Conservation (phyloP, 495 filamentous ascomycete genomes). For the Hypomontagnella submonticulosa region DNA sequence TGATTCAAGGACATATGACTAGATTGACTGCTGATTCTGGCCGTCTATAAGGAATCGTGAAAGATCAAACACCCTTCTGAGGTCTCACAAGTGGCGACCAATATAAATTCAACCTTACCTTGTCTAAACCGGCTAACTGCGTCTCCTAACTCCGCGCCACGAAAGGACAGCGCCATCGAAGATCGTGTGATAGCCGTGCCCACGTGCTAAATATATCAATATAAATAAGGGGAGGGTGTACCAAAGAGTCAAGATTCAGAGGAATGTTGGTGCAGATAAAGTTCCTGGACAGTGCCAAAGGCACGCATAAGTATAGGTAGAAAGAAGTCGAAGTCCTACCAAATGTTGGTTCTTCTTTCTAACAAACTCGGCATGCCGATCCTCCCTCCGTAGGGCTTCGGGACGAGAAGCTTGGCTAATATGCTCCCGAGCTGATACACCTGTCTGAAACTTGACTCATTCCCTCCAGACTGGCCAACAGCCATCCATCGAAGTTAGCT, state of each 20-base stretch:
- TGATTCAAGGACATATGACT: too few relatives aligned
- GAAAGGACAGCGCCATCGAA: too few relatives aligned
- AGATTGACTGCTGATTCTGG: too few relatives aligned
- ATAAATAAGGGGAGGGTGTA: background rate
- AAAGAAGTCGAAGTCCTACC: background rate
- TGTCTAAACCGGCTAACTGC: too few relatives aligned
- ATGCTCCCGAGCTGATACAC: constrained; percentile 14
- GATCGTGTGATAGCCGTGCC: too few relatives aligned
- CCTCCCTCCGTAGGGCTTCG: background rate
- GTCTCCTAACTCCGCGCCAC: too few relatives aligned
- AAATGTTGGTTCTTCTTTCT: constrained; percentile 2
- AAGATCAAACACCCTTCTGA: too few relatives aligned
- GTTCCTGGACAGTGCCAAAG: constrained; percentile 4
- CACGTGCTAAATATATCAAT: too few relatives aligned
- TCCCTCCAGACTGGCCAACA: background rate
- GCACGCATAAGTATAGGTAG: constrained; percentile 5
- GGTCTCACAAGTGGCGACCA: too few relatives aligned
- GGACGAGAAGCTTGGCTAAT: constrained; percentile 11
- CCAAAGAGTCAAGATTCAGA: background rate
- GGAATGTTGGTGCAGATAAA: too few relatives aligned
- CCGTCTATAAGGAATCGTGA: too few relatives aligned
- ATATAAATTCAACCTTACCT: too few relatives aligned
- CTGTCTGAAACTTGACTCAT: constrained; percentile 13
- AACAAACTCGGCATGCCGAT: constrained; percentile 33
- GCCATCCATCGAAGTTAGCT: background rate